Evolutionary conservation across 805 yeast species (phyloP).

Genomic region (Yamadazyma akitaensis): DNA sequence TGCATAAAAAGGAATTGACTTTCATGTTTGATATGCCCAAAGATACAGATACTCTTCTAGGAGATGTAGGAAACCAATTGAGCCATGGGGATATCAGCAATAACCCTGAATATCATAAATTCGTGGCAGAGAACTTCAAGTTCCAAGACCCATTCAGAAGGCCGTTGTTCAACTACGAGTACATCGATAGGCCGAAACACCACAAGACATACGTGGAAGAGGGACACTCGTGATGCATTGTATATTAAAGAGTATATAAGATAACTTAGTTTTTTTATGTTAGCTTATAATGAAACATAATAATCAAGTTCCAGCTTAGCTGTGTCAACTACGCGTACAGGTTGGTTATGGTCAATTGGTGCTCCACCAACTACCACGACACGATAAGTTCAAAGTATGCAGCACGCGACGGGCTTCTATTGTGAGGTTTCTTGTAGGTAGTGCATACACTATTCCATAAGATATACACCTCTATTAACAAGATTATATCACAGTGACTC

Average conservation of each 20-base stretch:
- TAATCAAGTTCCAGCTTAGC: too few relatives aligned
- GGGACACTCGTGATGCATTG: neutral
- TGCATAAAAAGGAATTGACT: conserved; percentile 22
- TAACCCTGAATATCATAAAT: conserved; percentile 19
- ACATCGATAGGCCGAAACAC: conserved; percentile 23
- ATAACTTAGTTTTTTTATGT: too few relatives aligned
- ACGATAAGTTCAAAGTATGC: too few relatives aligned
- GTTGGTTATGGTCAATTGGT: too few relatives aligned
- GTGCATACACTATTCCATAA: too few relatives aligned
- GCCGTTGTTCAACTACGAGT: conserved; percentile 25
- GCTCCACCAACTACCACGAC: too few relatives aligned
- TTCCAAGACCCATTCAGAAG: conserved; percentile 24
- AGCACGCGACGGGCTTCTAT: too few relatives aligned
- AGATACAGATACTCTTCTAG: conserved; percentile 21
- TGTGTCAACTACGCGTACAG: too few relatives aligned
- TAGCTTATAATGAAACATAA: too few relatives aligned
- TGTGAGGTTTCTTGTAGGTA: too few relatives aligned
- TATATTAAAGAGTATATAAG: neutral
- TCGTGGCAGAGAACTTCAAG: conserved; percentile 17
- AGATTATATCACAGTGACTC: too few relatives aligned
- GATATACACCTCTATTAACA: too few relatives aligned
- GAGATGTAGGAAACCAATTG: conserved; percentile 18
- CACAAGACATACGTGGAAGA: conserved; percentile 9
- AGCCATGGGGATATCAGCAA: conserved; percentile 11
- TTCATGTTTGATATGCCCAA: conserved; percentile 18